A percentile compares a stretch with the other conserved stretches of the same genome.
These are phyloP conservation scores for Boletus subcaerulescens DNA, from an alignment of 768 basidiomycete species.

Conservation along the genomic window DNA sequence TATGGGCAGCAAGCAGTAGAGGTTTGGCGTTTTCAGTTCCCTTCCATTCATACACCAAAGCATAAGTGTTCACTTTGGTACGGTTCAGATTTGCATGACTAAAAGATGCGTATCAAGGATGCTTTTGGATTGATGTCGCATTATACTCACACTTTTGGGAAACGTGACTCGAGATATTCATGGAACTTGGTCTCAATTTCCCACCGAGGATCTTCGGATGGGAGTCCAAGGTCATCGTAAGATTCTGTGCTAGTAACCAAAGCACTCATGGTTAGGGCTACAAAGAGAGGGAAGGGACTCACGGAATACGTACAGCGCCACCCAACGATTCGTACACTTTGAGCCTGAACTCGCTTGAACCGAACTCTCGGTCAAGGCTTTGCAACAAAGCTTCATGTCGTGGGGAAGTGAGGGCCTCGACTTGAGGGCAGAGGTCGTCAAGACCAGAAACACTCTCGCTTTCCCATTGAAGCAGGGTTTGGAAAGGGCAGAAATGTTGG, in stretches of 20 bases:
- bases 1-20: conserved; percentile 48
- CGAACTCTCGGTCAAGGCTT: conserved; percentile 25
- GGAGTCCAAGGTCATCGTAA: conserved; percentile 46
- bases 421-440: conserved; percentile 29
- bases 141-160: conserved; percentile 53
- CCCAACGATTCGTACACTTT: conserved; percentile 33
- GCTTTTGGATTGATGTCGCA: background rate
- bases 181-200: conserved; percentile 26
- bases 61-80: conserved; percentile 58
- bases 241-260: conserved; percentile 46
- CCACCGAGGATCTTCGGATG: conserved; percentile 48
- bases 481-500: conserved; percentile 4
- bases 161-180: conserved; percentile 39
- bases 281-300: background rate
- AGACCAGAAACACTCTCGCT: background rate
- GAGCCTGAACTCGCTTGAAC: conserved; percentile 24
- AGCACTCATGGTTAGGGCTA: background rate
- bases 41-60: conserved; percentile 59
- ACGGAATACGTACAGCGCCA: conserved; percentile 37
- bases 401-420: conserved; percentile 10
- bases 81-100: conserved; percentile 49
- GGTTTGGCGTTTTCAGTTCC: conserved; percentile 55
- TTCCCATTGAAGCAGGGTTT: background rate
- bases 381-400: conserved; percentile 17
- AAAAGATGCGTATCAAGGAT: background rate